Conservation (phyloP, 768 basidiomycete genomes). For the Tulasnella sp. region DNA sequence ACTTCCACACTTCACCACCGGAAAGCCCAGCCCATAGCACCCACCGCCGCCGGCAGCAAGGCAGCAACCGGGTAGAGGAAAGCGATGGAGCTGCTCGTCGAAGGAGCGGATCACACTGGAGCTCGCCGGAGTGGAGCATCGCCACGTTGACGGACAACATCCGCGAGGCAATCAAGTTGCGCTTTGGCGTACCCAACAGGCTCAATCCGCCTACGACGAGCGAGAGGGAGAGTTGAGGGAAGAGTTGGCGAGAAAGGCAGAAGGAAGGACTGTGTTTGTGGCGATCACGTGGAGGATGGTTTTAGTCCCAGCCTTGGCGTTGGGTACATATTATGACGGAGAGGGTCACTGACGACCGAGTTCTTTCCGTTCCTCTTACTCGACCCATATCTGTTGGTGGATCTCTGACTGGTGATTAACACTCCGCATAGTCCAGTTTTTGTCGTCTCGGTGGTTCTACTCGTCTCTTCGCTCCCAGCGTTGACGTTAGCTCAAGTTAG, state of each 20-base stretch:
- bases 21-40: slow-evolving; percentile 29
- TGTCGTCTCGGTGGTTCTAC: slow-evolving; percentile 74
- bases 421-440: slow-evolving; percentile 65
- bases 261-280: slow-evolving; percentile 78
- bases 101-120: slow-evolving; percentile 32
- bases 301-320: slow-evolving; percentile 63
- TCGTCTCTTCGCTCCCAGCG: slow-evolving; percentile 81
- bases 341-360: slow-evolving; percentile 70
- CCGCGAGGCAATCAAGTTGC: slow-evolving; percentile 44
- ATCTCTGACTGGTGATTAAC: neutral
- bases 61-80: neutral
- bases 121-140: slow-evolving; percentile 25
- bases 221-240: slow-evolving; percentile 42
- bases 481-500: slow-evolving; percentile 59
- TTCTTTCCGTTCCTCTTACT: slow-evolving; percentile 32
- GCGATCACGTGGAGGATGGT: slow-evolving; percentile 84
- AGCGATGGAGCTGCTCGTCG: neutral
- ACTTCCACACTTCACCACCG: slow-evolving; percentile 62
- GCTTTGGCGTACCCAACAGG: slow-evolving; percentile 31
- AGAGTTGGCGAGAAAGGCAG: slow-evolving; percentile 47
- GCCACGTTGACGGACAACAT: slow-evolving; percentile 43
- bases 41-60: slow-evolving; percentile 37
- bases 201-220: slow-evolving; percentile 23
- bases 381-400: too few species aligned
- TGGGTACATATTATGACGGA: slow-evolving; percentile 65